Base-by-base conservation (phyloP, 495 filamentous ascomycete species). In the Bacidia rubella region DNA sequence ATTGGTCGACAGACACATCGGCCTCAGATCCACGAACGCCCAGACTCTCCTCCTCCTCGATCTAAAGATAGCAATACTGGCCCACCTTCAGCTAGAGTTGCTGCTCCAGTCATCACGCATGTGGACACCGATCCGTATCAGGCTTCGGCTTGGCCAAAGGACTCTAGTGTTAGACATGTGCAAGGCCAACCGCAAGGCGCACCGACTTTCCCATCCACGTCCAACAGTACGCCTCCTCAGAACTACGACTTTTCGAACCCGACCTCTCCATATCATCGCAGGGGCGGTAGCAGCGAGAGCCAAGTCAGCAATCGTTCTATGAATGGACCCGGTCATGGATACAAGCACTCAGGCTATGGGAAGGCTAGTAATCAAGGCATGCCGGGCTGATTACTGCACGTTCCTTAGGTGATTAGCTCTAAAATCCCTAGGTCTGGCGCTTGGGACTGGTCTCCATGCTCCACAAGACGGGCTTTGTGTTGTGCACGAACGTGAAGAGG, bases 121-220 rank as follows among this genome's bases (percentile, higher is more conserved):
- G 82, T 92, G 24, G 88, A 94, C 54, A 85, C 82, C 17, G 87
- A 94, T 62, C 83, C 85, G 12, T 62, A 62, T 46, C 80, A 83
- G 58, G 76, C 76, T 32, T 63, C 81, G 17, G 76, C 81, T 2
- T 86, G 83, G 82, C 82, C 87, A 54, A 83, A 86, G 61, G 88
- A 93, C 63, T 83, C 75, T 53, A 87, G 83, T 25, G 88, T 84
- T 22, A 77, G 85, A 22, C 85, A 88, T 57, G 78, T 92, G 12
- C 81, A 85, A 55, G 82, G 81, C 9, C 76, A 79, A 7, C 63
- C 64, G 20, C 50, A 53, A 32, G 56, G 32, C 24, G 63, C 61
- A 46, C 69, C 73, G 23, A 56, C 60, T 2, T 69, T 71, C 57
- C 67, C 68, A 0, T 49, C 58, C 19, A 70, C 66, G 11, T 51